Evolutionary conservation across 306 rosid genomes (phyloP).

Genomic region (Cucurbita pepo): DNA sequence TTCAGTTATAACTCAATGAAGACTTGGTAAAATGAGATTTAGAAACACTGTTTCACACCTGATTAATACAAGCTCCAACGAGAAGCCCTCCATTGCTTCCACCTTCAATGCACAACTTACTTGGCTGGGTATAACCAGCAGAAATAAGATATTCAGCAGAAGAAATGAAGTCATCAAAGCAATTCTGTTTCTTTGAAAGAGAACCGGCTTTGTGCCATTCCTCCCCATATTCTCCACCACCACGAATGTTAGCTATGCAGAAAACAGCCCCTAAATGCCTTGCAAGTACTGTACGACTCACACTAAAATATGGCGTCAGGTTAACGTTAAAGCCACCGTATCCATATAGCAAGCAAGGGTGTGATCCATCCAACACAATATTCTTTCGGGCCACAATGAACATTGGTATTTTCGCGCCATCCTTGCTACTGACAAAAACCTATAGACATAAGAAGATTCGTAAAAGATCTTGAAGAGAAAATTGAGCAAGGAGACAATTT

Average conservation of each 20-base stretch:
- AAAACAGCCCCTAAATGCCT: constrained; percentile 68
- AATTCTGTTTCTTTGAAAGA: constrained; percentile 76
- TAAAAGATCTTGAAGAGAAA: background rate
- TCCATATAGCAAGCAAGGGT: constrained; percentile 78
- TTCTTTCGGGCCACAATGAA: constrained; percentile 61
- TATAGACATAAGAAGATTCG: constrained; percentile 14
- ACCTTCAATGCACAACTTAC: constrained; percentile 82
- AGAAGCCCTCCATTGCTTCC: constrained; percentile 98
- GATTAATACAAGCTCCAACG: constrained; percentile 84
- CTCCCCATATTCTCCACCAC: constrained; percentile 98
- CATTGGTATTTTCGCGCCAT: constrained; percentile 70
- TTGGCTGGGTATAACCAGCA: constrained; percentile 65
- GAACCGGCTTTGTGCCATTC: constrained; percentile 98
- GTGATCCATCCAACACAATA: constrained; percentile 73
- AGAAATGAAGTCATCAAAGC: constrained; percentile 90
- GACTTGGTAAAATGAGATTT: too few species aligned
- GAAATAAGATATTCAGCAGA: constrained; percentile 82
- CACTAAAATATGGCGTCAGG: constrained; percentile 66
- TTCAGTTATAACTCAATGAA: background rate
- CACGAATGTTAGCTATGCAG: constrained; percentile 88
- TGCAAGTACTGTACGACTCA: constrained; percentile 50
- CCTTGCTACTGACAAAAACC: constrained; percentile 73
- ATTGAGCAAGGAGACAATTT: background rate
- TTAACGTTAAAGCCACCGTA: constrained; percentile 83
- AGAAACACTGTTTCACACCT: constrained; percentile 18